These are phyloP conservation scores for Aspergillus sp. DNA, from an alignment of 2,329 filamentous ascomycete genomes.

Conservation along the genomic window DNA sequence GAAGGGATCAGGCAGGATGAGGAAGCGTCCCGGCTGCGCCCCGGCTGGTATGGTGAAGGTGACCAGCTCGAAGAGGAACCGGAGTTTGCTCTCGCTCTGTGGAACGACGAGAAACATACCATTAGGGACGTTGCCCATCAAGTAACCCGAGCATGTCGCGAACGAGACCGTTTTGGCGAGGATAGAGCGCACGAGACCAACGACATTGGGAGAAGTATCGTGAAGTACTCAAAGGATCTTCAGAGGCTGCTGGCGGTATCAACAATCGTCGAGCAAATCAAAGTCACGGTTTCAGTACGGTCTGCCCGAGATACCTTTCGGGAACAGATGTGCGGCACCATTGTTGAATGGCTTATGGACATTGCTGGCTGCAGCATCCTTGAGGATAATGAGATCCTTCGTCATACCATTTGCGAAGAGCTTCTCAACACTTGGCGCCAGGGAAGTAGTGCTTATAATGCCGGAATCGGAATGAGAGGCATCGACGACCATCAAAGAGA, in stretches of 20 bases:
- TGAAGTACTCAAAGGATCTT: conserved; percentile 67
- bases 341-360: conserved; percentile 92
- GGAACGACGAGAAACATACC: conserved; percentile 99
- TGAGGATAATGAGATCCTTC: conserved; percentile 66
- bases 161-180: conserved; percentile 58
- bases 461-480: conserved; percentile 64
- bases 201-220: conserved; percentile 73
- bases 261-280: conserved; percentile 84
- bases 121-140: conserved; percentile 84
- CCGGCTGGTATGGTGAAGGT: conserved; percentile 60
- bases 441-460: conserved; percentile 75
- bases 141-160: conserved; percentile 77
- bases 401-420: conserved; percentile 80
- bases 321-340: conserved; percentile 97
- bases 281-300: conserved; percentile 88
- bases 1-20: conserved; percentile 77
- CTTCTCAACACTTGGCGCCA: conserved; percentile 78
- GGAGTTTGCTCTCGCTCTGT: conserved; percentile 78
- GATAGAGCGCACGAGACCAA: conserved; percentile 80
- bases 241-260: conserved; percentile 66
- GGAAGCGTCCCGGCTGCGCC: conserved; percentile 62
- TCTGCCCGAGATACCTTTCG: conserved; percentile 91
- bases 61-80: conserved; percentile 54
- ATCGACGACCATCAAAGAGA: conserved; percentile 71
- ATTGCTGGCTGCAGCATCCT: conserved; percentile 84